Percentiles rank a stretch among this genome's conserved stretches.
Evolutionary conservation across 2,329 filamentous ascomycete species (phyloP).

Genomic region (Diaporthe capsici): DNA sequence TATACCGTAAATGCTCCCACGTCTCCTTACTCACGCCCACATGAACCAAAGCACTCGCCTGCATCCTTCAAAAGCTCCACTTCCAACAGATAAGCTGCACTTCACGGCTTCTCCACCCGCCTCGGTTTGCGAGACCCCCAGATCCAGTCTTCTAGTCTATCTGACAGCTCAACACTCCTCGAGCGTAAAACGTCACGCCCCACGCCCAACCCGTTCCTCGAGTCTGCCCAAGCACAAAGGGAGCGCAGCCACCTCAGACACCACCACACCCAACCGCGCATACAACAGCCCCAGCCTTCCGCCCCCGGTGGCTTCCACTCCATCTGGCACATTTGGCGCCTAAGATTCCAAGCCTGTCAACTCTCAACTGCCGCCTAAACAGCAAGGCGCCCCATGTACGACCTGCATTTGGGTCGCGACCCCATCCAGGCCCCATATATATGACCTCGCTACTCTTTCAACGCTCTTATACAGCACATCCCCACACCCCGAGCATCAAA

Average conservation of each 20-base stretch:
- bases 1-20: slow-evolving; percentile 35
- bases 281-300: slow-evolving; percentile 37
- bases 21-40: slow-evolving; percentile 26
- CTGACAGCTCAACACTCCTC: slow-evolving; percentile 24
- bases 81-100: slow-evolving; percentile 26
- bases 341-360: slow-evolving; percentile 7
- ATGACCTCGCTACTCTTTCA: slow-evolving; percentile 10
- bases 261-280: slow-evolving; percentile 28
- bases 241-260: slow-evolving; percentile 32
- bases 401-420: slow-evolving; percentile 31
- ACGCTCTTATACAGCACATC: not conserved
- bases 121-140: slow-evolving; percentile 8
- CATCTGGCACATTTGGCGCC: slow-evolving; percentile 34
- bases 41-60: slow-evolving; percentile 24
- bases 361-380: slow-evolving; percentile 31
- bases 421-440: slow-evolving; percentile 6
- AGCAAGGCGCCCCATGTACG: slow-evolving; percentile 25
- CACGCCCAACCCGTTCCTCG: slow-evolving; percentile 10
- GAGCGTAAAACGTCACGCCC: slow-evolving; percentile 15
- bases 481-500: not conserved
- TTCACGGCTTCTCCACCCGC: slow-evolving; percentile 34
- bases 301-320: slow-evolving; percentile 14
- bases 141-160: not conserved
- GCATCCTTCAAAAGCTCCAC: slow-evolving; percentile 30
- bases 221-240: slow-evolving; percentile 30